Conservation (phyloP, 495 filamentous ascomycete species). For the Friedmanniomyces endolithicus region DNA sequence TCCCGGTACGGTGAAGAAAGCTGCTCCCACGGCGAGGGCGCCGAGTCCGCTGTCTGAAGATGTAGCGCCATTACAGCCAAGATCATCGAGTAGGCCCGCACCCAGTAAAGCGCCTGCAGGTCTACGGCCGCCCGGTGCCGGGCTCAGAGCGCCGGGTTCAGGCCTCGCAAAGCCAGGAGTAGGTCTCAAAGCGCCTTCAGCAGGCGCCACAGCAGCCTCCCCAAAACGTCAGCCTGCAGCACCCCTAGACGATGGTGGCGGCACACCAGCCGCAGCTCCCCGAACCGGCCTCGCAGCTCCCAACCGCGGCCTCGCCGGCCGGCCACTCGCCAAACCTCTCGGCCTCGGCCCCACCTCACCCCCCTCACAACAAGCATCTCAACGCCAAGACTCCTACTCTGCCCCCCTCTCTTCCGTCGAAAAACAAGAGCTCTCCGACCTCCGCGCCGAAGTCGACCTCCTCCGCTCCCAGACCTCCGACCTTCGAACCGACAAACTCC, state of each 20-base stretch:
- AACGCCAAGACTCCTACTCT: conserved; percentile 21
- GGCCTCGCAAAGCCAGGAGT: conserved; percentile 35
- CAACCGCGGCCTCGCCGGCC: conserved; percentile 68
- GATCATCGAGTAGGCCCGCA: conserved; percentile 44
- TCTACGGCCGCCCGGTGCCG: conserved; percentile 6
- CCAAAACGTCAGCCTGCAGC: conserved; percentile 41
- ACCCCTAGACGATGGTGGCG: conserved; percentile 33
- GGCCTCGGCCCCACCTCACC: conserved; percentile 33
- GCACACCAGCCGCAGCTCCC: conserved; percentile 34
- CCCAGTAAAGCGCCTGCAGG: background rate
- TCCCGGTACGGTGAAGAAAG: conserved; percentile 38
- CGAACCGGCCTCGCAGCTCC: conserved; percentile 47
- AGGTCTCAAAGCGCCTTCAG: conserved; percentile 15
- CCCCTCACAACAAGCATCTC: too few relatives aligned
- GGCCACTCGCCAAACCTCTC: conserved; percentile 70
- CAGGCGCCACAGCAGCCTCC: conserved; percentile 43
- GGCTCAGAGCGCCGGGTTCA: background rate
- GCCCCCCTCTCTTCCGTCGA: conserved; percentile 57
- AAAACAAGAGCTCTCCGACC: conserved; percentile 76
- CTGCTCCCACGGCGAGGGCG: conserved; percentile 38
- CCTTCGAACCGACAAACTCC: conserved; percentile 58
- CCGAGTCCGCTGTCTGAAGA: conserved; percentile 40
- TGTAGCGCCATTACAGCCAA: conserved; percentile 42
- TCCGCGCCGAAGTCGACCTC: conserved; percentile 70
- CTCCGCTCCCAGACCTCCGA: conserved; percentile 61